Percentiles rank a stretch among this genome's conserved stretches.
phyloP scores from a whole-genome alignment of 202 grass and related monocot species.

The Eragrostis tef region DNA sequence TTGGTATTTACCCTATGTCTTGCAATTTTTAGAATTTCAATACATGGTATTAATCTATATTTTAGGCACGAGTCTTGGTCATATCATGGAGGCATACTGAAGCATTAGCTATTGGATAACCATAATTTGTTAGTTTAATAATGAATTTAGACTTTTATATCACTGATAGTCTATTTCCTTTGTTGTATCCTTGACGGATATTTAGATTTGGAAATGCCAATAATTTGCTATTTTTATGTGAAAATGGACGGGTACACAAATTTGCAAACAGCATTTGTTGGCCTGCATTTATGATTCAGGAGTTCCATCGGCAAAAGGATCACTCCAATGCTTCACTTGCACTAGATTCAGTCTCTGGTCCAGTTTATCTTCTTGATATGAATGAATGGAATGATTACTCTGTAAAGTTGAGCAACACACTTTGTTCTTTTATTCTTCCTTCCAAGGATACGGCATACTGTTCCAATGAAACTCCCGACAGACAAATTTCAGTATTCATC shows the following conservation, averaged over 20 bases:
- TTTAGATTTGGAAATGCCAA: constrained; percentile 89
- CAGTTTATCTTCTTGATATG: constrained; percentile 60
- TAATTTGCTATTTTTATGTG: constrained; percentile 83
- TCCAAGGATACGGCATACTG: constrained; percentile 64
- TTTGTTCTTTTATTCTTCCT: constrained; percentile 88
- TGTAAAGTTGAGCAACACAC: constrained; percentile 72
- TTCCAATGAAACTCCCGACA: constrained; percentile 51
- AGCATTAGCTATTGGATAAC: constrained; percentile 22
- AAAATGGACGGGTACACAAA: constrained; percentile 94
- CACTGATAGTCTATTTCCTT: neutral
- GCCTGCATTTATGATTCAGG: constrained; percentile 87
- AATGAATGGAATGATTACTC: constrained; percentile 84
- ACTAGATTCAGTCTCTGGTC: constrained; percentile 48
- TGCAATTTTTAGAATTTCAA: constrained; percentile 17
- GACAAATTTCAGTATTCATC: constrained; percentile 63
- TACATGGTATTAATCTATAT: no score
- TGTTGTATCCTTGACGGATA: constrained; percentile 55
- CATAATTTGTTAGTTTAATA: constrained; percentile 30
- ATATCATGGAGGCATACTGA: neutral
- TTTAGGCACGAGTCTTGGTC: no score
- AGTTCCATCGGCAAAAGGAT: constrained; percentile 57
- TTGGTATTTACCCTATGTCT: constrained; percentile 23
- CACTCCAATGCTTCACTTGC: constrained; percentile 17
- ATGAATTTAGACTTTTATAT: constrained; percentile 26
- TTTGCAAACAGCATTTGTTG: constrained; percentile 93